Conservation (phyloP, 768 basidiomycete genomes). For the Lactarius evosmus region DNA sequence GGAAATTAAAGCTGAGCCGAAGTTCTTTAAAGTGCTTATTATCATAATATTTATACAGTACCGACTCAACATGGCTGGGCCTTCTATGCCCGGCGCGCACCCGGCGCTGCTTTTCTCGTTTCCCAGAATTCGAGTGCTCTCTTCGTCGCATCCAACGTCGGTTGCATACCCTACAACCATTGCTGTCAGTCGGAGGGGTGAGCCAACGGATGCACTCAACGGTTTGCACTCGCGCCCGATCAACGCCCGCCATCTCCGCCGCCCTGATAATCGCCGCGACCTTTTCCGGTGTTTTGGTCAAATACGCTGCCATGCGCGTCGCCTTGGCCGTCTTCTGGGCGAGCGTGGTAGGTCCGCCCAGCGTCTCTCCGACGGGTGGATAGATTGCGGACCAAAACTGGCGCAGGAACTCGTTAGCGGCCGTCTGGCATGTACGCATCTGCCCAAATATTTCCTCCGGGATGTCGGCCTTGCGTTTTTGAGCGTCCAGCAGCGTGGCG, state of each 20-base stretch:
- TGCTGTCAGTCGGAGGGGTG: not conserved
- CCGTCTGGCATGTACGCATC: slow-evolving; percentile 87
- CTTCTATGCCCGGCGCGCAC: slow-evolving; percentile 10
- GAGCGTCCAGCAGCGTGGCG: slow-evolving; percentile 62
- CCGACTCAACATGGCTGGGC: not conserved
- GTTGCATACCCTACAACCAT: slow-evolving; percentile 64
- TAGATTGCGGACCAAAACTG: slow-evolving; percentile 93
- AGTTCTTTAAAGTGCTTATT: not conserved
- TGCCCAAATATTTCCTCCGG: slow-evolving; percentile 74
- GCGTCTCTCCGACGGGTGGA: slow-evolving; percentile 60
- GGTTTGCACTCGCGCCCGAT: slow-evolving; percentile 56
- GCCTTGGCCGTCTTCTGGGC: slow-evolving; percentile 75
- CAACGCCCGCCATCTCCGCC: slow-evolving; percentile 60
- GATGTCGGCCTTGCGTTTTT: slow-evolving; percentile 69
- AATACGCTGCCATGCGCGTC: slow-evolving; percentile 83
- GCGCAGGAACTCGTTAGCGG: slow-evolving; percentile 92
- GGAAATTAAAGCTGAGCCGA: not conserved
- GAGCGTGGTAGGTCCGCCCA: slow-evolving; percentile 47
- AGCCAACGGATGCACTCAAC: slow-evolving; percentile 42
- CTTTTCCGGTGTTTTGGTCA: slow-evolving; percentile 77
- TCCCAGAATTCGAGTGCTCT: slow-evolving; percentile 59
- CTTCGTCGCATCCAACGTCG: slow-evolving; percentile 66
- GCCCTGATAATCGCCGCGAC: slow-evolving; percentile 69
- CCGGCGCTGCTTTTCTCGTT: slow-evolving; percentile 24
- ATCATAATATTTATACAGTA: not conserved